phyloP scores from a whole-genome alignment of 768 basidiomycete species.

The Kwoniella botswanensis region DNA sequence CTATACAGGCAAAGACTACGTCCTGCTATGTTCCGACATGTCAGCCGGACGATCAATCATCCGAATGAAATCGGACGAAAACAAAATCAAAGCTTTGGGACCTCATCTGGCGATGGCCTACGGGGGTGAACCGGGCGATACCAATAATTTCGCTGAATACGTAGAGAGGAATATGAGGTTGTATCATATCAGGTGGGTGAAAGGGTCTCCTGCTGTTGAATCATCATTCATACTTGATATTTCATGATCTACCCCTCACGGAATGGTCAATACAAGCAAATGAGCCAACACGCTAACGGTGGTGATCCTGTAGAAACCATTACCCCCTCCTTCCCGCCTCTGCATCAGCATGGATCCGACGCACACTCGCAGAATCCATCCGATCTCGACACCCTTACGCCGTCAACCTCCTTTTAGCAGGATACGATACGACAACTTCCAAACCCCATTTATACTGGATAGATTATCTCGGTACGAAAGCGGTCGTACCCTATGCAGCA shows the following conservation, averaged over 20 bases:
- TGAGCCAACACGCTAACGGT: neutral
- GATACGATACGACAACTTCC: conserved; percentile 75
- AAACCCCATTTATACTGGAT: conserved; percentile 81
- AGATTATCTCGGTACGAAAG: conserved; percentile 90
- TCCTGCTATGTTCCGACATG: conserved; percentile 88
- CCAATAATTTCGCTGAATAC: conserved; percentile 93
- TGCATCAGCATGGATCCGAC: conserved; percentile 93
- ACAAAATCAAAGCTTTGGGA: conserved; percentile 91
- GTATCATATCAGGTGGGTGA: conserved; percentile 81
- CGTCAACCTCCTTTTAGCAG: conserved; percentile 91
- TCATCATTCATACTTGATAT: neutral
- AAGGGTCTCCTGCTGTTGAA: neutral
- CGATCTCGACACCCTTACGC: conserved; percentile 85
- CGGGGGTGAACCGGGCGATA: conserved; percentile 96
- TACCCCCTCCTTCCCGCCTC: conserved; percentile 86
- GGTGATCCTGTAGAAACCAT: conserved; percentile 64
- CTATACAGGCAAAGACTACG: conserved; percentile 78
- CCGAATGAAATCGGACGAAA: conserved; percentile 96
- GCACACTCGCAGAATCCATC: conserved; percentile 82
- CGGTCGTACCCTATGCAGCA: conserved; percentile 86
- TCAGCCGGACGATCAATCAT: conserved; percentile 88
- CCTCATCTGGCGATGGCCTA: conserved; percentile 93
- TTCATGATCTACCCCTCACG: too few relatives aligned
- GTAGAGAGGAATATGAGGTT: conserved; percentile 94
- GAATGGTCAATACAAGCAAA: neutral